Conservation (phyloP, 129 eudicot genomes). For the Flaveria ramosissima region DNA sequence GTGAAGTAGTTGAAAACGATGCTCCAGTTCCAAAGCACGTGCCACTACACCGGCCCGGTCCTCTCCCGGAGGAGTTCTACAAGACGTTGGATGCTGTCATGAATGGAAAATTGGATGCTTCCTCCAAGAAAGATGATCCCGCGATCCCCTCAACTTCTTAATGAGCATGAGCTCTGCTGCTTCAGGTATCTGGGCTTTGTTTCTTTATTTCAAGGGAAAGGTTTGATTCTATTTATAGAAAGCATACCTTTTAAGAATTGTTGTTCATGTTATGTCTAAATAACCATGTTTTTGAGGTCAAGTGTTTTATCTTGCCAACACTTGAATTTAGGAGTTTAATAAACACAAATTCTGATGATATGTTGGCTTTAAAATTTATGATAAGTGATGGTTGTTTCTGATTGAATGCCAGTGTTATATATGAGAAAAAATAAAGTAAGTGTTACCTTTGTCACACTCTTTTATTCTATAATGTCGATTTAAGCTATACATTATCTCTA, state of each 20-base stretch:
- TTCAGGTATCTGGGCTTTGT: conserved; percentile 4
- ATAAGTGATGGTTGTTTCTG: background rate
- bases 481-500: too few relatives aligned
- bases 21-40: conserved; percentile 97
- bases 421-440: background rate
- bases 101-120: conserved; percentile 51
- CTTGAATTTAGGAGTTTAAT: conserved; percentile 26
- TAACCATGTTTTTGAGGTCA: conserved; percentile 20
- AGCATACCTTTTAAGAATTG: conserved; percentile 22
- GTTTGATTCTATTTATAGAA: conserved; percentile 28
- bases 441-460: too few relatives aligned
- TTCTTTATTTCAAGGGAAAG: conserved; percentile 4
- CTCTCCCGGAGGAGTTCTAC: conserved; percentile 88
- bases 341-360: conserved; percentile 25
- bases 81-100: conserved; percentile 68
- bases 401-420: background rate
- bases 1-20: conserved; percentile 88
- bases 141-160: conserved; percentile 36
- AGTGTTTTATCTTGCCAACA: conserved; percentile 17
- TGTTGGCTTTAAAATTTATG: background rate
- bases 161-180: conserved; percentile 22
- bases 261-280: conserved; percentile 21
- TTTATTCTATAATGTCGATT: too few relatives aligned
- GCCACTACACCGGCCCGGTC: conserved; percentile 95
- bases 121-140: conserved; percentile 54